Percentiles rank a stretch among this genome's conserved stretches.
Evolutionary conservation across 257 asterid species (phyloP).

Genomic region (Gynochthodes officinalis): DNA sequence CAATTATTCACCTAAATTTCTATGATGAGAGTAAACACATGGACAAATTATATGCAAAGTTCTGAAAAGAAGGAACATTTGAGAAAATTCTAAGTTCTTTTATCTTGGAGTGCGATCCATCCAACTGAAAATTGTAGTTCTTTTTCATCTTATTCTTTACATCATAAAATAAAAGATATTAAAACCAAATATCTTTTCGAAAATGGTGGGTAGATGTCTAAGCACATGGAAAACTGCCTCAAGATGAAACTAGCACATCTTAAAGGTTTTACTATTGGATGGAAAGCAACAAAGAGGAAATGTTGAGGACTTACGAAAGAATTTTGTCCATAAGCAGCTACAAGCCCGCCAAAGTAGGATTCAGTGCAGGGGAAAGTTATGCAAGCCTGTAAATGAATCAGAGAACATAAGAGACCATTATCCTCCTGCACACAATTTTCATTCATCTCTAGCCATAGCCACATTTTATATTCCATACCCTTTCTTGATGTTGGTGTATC

Average conservation of each 20-base stretch:
- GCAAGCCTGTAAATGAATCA: constrained; percentile 44
- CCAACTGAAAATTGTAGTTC: background rate
- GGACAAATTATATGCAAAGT: background rate
- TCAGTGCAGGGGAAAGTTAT: constrained; percentile 44
- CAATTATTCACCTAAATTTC: background rate
- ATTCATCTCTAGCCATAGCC: background rate
- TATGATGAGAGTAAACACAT: background rate
- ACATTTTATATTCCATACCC: background rate
- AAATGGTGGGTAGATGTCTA: background rate
- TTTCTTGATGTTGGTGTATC: background rate
- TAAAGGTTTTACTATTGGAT: background rate
- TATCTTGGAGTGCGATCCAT: background rate
- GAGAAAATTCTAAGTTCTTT: background rate
- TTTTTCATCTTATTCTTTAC: background rate
- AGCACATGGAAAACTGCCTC: background rate
- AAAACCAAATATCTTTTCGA: background rate
- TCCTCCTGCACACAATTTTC: background rate
- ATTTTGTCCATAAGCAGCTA: constrained; percentile 53
- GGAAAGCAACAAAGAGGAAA: background rate
- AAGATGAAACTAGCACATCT: background rate
- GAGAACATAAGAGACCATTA: background rate
- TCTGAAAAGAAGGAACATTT: background rate
- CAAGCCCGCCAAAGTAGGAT: constrained; percentile 42
- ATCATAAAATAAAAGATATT: background rate
- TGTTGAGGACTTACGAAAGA: constrained; percentile 39